Conservation (phyloP, 2,329 filamentous ascomycete species). For the Aureobasidium pullulans region DNA sequence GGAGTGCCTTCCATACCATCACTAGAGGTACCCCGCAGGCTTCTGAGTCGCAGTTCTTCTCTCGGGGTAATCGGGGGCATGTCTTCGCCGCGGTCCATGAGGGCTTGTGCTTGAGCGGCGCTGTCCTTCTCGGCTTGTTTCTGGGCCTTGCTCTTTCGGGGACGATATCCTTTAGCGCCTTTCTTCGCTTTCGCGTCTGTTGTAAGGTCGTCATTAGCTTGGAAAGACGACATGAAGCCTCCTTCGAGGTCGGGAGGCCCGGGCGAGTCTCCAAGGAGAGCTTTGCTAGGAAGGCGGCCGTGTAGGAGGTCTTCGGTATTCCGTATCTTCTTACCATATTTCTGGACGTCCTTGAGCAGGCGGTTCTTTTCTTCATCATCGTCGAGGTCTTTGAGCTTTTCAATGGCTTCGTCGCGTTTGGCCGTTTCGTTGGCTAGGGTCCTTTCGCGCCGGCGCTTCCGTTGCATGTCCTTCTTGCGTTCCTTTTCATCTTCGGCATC, state of each 20-base stretch:
- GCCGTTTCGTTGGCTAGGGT: slow-evolving; percentile 81
- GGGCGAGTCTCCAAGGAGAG: slow-evolving; percentile 63
- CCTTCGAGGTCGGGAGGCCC: slow-evolving; percentile 76
- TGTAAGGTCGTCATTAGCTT: slow-evolving; percentile 31
- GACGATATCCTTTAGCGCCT: slow-evolving; percentile 39
- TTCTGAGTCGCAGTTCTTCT: slow-evolving; percentile 41
- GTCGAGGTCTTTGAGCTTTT: slow-evolving; percentile 67
- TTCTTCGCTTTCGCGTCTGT: slow-evolving; percentile 16
- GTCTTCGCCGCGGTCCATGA: slow-evolving; percentile 70
- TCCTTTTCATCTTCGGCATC: slow-evolving; percentile 94
- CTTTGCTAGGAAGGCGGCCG: slow-evolving; percentile 66
- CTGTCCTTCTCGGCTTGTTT: slow-evolving; percentile 64
- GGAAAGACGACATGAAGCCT: slow-evolving; percentile 78
- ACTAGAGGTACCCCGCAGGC: slow-evolving; percentile 28
- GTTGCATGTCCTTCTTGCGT: slow-evolving; percentile 99
- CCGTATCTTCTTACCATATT: slow-evolving; percentile 85
- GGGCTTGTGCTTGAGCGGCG: slow-evolving; percentile 81
- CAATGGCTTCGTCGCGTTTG: slow-evolving; percentile 73
- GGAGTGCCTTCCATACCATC: slow-evolving; percentile 47
- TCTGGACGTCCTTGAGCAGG: slow-evolving; percentile 76
- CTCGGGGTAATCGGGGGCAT: slow-evolving; percentile 54
- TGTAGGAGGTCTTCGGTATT: slow-evolving; percentile 83
- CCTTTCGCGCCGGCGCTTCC: slow-evolving; percentile 91
- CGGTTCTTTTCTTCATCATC: slow-evolving; percentile 77
- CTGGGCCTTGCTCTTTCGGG: slow-evolving; percentile 79